A percentile compares a stretch with the other conserved stretches of the same genome.
phyloP scores from a whole-genome alignment of 83 land plant species.

The Picea engelmannii region DNA sequence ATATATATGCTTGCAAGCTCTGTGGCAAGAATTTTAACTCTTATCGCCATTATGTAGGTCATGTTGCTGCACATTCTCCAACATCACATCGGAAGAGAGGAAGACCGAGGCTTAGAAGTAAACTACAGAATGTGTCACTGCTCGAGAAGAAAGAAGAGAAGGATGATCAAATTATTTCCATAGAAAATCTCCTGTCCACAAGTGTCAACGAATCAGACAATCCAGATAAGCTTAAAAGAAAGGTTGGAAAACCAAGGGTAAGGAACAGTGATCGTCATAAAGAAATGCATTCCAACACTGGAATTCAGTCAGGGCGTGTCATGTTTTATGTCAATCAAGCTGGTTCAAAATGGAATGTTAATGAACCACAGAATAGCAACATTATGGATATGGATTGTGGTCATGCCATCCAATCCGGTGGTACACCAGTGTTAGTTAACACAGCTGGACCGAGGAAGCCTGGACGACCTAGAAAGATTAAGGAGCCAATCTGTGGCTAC shows the following conservation, averaged over 20 bases:
- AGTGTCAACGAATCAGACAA: background rate
- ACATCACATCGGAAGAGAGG: background rate
- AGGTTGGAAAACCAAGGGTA: background rate
- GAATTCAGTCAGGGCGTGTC: background rate
- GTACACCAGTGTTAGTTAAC: background rate
- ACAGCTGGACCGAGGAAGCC: no score
- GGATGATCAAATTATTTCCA: background rate
- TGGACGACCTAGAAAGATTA: background rate
- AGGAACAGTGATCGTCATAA: background rate
- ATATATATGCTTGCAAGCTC: no score
- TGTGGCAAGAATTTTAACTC: no score
- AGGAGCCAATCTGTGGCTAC: background rate
- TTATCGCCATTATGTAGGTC: no score
- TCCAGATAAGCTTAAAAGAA: background rate
- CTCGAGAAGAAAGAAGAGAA: background rate
- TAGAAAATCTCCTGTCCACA: background rate
- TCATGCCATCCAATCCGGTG: background rate
- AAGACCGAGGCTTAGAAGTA: background rate
- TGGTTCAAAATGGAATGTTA: no score
- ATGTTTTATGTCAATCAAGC: no score
- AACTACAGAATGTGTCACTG: background rate
- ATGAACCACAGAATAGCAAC: no score
- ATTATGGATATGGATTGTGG: background rate
- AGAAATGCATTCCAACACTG: background rate
- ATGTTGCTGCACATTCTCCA: background rate